Percentiles rank a stretch among this genome's conserved stretches.
Conservation (phyloP, 495 filamentous ascomycete species). For the Diplogelasinospora grovesii region DNA sequence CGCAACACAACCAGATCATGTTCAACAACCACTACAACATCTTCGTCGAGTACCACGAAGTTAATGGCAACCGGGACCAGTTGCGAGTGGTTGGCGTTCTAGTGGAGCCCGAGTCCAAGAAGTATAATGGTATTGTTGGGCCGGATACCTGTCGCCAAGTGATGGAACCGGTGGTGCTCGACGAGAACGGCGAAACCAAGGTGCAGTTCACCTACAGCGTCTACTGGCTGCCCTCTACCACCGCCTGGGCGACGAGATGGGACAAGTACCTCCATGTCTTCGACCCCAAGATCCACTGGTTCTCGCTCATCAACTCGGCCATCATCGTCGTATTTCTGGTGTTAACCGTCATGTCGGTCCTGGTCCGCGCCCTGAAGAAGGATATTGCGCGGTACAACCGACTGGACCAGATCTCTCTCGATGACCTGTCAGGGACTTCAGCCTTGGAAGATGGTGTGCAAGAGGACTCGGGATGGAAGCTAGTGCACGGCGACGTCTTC, state of each 20-base stretch:
- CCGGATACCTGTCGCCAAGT: slow-evolving; percentile 55
- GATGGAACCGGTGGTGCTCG: slow-evolving; percentile 50
- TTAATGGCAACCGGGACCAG: slow-evolving; percentile 49
- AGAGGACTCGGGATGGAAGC: slow-evolving; percentile 97
- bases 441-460: slow-evolving; percentile 87
- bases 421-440: slow-evolving; percentile 71
- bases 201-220: slow-evolving; percentile 90
- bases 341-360: slow-evolving; percentile 81
- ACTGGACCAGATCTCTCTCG: slow-evolving; percentile 76
- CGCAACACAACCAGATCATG: slow-evolving; percentile 44
- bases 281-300: slow-evolving; percentile 97
- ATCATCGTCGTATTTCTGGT: slow-evolving; percentile 89
- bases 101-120: slow-evolving; percentile 70
- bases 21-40: slow-evolving; percentile 96
- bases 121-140: slow-evolving; percentile 49
- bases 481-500: slow-evolving; percentile 97
- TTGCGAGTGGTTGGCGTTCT: slow-evolving; percentile 86
- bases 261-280: slow-evolving; percentile 96
- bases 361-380: slow-evolving; percentile 79
- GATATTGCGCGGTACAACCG: slow-evolving; percentile 96
- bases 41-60: slow-evolving; percentile 83
- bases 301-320: slow-evolving; percentile 89
- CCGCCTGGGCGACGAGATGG: slow-evolving; percentile 93
- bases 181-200: slow-evolving; percentile 52
- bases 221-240: slow-evolving; percentile 69